These are phyloP conservation scores for Xanthoconium stramineum DNA, from an alignment of 768 basidiomycete genomes.

Conservation along the genomic window DNA sequence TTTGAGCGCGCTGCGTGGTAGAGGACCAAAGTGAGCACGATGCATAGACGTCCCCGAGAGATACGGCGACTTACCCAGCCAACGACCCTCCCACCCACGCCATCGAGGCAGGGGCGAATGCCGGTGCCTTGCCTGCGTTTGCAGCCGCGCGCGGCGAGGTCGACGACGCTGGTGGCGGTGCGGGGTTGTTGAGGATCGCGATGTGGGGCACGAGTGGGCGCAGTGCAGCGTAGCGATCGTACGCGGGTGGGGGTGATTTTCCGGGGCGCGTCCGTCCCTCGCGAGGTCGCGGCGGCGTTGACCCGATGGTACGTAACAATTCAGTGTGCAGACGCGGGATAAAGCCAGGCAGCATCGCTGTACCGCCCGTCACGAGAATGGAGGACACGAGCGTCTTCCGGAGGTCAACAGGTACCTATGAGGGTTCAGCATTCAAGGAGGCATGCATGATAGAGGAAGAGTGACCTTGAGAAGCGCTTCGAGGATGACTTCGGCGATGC, in stretches of 20 bases:
- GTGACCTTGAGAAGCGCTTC: slow-evolving; percentile 71
- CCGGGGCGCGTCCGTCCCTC: slow-evolving; percentile 36
- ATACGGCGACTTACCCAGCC: slow-evolving; percentile 63
- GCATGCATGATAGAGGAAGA: not conserved
- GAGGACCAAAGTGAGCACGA: not conserved
- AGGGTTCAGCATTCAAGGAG: not conserved
- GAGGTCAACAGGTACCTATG: slow-evolving; percentile 85
- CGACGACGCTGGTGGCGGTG: slow-evolving; percentile 47
- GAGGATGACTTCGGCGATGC: slow-evolving; percentile 78
- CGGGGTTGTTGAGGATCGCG: slow-evolving; percentile 83
- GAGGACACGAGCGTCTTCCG: slow-evolving; percentile 80
- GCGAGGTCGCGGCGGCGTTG: slow-evolving; percentile 34
- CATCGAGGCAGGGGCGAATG: slow-evolving; percentile 76
- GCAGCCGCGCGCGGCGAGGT: slow-evolving; percentile 51
- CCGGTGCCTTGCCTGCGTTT: slow-evolving; percentile 82
- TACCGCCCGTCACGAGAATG: slow-evolving; percentile 86
- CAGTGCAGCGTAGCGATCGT: slow-evolving; percentile 74
- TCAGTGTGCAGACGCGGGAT: slow-evolving; percentile 84
- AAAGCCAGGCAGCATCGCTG: slow-evolving; percentile 89
- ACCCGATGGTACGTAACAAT: slow-evolving; percentile 59
- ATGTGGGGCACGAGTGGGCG: slow-evolving; percentile 70
- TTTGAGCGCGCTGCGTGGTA: slow-evolving; percentile 64
- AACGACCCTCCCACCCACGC: slow-evolving; percentile 94
- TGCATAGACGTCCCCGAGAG: not conserved
- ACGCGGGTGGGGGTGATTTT: slow-evolving; percentile 43